phyloP scores from a whole-genome alignment of 805 yeast species.

The Ascoidea tarda region DNA sequence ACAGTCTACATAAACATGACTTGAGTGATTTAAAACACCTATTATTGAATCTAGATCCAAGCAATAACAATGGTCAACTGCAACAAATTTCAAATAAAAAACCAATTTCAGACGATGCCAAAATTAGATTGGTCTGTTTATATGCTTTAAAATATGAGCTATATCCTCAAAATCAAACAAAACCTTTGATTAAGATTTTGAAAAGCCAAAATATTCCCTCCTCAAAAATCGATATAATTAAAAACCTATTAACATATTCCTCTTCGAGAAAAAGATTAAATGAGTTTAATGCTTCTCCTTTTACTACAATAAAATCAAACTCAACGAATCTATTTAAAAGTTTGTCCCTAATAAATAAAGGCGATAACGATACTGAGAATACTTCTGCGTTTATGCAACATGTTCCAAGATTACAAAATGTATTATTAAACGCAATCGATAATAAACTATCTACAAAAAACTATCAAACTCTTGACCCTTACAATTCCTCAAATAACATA shows the following conservation, averaged over 20 bases:
- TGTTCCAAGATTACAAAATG: slow-evolving; percentile 50
- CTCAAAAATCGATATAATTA: slow-evolving; percentile 12
- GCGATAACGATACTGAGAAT: slow-evolving; percentile 20
- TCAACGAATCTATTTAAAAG: background rate
- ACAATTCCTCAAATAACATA: slow-evolving; percentile 4
- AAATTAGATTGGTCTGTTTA: slow-evolving; percentile 58
- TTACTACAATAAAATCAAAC: background rate
- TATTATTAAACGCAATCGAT: slow-evolving; percentile 25
- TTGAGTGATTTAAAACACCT: slow-evolving; percentile 39
- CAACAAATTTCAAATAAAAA: slow-evolving; percentile 15
- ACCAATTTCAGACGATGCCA: slow-evolving; percentile 36
- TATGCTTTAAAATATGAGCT: slow-evolving; percentile 62
- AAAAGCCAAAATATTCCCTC: slow-evolving; percentile 20
- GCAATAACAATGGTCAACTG: slow-evolving; percentile 15
- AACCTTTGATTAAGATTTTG: slow-evolving; percentile 23
- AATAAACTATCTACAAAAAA: slow-evolving; percentile 24
- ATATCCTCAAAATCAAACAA: slow-evolving; percentile 29
- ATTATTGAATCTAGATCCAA: slow-evolving; percentile 21
- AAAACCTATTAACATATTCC: background rate
- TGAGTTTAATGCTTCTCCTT: background rate
- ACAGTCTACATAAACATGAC: slow-evolving; percentile 32
- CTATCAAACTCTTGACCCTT: slow-evolving; percentile 30
- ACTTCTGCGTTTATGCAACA: slow-evolving; percentile 88
- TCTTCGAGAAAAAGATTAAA: slow-evolving; percentile 21
- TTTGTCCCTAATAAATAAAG: background rate